Conservation (phyloP, 108 stramenopile genomes). For the Licmophora abbreviata region DNA sequence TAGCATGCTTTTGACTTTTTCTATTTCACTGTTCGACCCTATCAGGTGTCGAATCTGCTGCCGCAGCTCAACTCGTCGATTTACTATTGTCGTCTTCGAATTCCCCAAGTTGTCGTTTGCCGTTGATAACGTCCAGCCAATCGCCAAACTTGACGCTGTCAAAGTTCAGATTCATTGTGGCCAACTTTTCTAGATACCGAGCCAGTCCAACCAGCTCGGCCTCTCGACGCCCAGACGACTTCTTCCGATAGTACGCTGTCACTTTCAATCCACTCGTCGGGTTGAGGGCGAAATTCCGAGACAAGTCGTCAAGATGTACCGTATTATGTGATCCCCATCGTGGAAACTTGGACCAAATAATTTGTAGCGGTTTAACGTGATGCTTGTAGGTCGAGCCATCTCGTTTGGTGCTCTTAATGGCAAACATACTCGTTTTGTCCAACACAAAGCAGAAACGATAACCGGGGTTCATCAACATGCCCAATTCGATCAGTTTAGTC, state of each 20-base stretch:
- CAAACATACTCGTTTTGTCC: slow-evolving; percentile 95
- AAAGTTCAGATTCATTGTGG: slow-evolving; percentile 41
- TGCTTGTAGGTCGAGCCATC: slow-evolving; percentile 56
- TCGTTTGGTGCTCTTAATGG: slow-evolving; percentile 54
- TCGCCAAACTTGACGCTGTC: slow-evolving; percentile 46
- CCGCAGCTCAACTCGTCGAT: neutral
- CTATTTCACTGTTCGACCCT: neutral
- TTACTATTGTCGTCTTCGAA: neutral
- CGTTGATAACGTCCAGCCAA: slow-evolving; percentile 65
- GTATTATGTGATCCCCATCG: slow-evolving; percentile 81
- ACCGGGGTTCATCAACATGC: slow-evolving; percentile 76
- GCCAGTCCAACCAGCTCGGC: slow-evolving; percentile 43
- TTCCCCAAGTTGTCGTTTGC: slow-evolving; percentile 13
- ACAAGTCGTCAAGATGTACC: slow-evolving; percentile 90
- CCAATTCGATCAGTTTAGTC: slow-evolving; percentile 90
- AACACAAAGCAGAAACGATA: slow-evolving; percentile 90
- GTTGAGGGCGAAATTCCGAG: slow-evolving; percentile 93
- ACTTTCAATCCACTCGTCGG: slow-evolving; percentile 63
- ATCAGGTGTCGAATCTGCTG: neutral
- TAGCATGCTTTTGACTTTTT: neutral
- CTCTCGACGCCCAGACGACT: slow-evolving; percentile 28
- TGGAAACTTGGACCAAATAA: slow-evolving; percentile 95
- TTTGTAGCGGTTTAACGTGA: slow-evolving; percentile 92
- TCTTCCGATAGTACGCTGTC: slow-evolving; percentile 70
- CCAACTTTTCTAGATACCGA: slow-evolving; percentile 52